phyloP scores from a whole-genome alignment of 1,284 basidiomycete genomes.

The Athelia sp. region DNA sequence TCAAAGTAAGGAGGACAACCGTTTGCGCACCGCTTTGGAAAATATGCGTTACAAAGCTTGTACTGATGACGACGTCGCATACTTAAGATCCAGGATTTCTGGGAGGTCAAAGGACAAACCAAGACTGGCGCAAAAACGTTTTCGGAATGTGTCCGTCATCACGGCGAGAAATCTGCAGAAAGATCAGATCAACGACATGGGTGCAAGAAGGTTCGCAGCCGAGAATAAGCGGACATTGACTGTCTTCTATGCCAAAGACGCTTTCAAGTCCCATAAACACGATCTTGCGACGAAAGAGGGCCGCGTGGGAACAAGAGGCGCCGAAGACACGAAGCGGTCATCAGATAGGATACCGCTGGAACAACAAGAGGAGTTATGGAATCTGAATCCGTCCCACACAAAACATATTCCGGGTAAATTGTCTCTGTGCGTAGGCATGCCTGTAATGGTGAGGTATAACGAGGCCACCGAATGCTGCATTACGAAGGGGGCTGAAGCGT shows the following conservation, averaged over 20 bases:
- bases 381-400: slow-evolving; percentile 13
- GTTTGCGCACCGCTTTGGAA: slow-evolving; percentile 8
- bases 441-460: slow-evolving; percentile 33
- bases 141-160: slow-evolving; percentile 12
- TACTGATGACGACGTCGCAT: slow-evolving; percentile 11
- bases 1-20: slow-evolving; percentile 2
- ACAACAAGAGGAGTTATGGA: slow-evolving; percentile 24
- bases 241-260: slow-evolving; percentile 26
- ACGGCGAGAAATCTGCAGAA: slow-evolving; percentile 9
- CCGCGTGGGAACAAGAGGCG: neutral
- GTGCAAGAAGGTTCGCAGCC: slow-evolving; percentile 6
- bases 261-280: neutral
- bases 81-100: slow-evolving; percentile 5
- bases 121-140: slow-evolving; percentile 1
- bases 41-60: slow-evolving; percentile 15
- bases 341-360: neutral
- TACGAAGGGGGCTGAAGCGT: slow-evolving; percentile 39
- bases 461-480: slow-evolving; percentile 31
- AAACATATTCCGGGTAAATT: slow-evolving; percentile 23
- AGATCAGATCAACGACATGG: slow-evolving; percentile 12
- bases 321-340: neutral
- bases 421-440: slow-evolving; percentile 31
- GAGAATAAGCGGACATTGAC: slow-evolving; percentile 10
- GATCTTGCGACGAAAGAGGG: neutral
- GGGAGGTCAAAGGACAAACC: neutral